Conservation (phyloP, 2,329 filamentous ascomycete species). For the Coniella vitis region DNA sequence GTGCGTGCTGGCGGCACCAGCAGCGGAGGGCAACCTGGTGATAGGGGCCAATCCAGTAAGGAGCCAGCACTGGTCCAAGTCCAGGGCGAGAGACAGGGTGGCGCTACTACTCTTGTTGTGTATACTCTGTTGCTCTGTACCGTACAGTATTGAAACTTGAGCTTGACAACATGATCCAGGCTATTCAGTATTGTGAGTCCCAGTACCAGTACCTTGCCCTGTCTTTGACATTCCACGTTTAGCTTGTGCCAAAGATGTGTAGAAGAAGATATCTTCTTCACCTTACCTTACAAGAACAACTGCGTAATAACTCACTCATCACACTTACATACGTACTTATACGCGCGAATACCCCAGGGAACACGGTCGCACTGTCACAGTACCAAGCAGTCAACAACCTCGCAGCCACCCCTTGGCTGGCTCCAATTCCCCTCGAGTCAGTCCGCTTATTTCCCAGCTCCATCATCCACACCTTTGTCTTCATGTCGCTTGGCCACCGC, state of each 20-base stretch:
- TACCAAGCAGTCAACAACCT: background rate
- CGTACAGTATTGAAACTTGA: background rate
- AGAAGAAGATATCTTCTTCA: no score
- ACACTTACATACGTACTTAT: background rate
- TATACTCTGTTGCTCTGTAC: background rate
- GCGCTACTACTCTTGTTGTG: no score
- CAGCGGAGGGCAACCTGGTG: no score
- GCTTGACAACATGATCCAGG: background rate
- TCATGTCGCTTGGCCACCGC: constrained; percentile 14
- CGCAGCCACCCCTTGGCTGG: background rate
- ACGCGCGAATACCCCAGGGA: background rate
- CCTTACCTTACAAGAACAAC: no score
- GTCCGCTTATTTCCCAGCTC: background rate
- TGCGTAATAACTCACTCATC: no score
- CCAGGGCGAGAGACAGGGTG: no score
- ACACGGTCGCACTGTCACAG: background rate
- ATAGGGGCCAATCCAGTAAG: no score
- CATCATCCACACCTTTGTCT: background rate
- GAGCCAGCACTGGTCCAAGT: no score
- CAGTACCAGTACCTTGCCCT: no score
- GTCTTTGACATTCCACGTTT: background rate
- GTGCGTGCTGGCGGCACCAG: no score
- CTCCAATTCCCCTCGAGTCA: background rate
- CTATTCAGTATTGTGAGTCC: background rate
- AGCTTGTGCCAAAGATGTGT: no score